phyloP scores from a whole-genome alignment of 163 green algal genomes.

The Scenedesmus sp. region DNA sequence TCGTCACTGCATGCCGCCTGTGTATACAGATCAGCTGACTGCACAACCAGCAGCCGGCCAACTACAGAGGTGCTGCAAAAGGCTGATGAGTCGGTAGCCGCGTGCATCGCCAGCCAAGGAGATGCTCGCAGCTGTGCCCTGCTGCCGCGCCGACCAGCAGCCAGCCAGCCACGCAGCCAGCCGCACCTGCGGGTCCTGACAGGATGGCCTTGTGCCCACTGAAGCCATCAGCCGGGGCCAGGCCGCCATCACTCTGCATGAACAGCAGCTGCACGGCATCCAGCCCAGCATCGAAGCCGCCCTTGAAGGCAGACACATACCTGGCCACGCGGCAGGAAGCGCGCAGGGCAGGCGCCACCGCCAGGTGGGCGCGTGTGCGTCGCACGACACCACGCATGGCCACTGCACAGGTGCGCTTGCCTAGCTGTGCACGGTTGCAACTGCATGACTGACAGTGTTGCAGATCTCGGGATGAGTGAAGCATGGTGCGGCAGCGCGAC shows the following conservation, averaged over 20 bases:
- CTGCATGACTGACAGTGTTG: no score
- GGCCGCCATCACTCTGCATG: conserved; percentile 97
- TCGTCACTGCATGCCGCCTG: no score
- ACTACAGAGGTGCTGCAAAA: no score
- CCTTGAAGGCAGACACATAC: conserved; percentile 92
- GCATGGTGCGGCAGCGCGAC: no score
- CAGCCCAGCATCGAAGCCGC: conserved; percentile 92
- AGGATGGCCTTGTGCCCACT: conserved; percentile 97
- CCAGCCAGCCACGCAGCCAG: background rate
- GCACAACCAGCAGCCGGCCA: background rate
- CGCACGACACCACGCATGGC: no score
- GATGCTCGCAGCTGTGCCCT: no score
- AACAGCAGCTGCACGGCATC: conserved; percentile 87
- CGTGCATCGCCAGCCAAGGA: no score
- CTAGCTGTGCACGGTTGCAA: no score
- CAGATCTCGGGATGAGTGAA: no score
- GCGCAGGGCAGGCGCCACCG: background rate
- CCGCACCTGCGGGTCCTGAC: conserved; percentile 87
- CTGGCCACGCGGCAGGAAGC: conserved; percentile 50
- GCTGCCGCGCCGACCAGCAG: background rate
- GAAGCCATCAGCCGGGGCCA: conserved; percentile 87
- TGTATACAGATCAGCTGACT: background rate
- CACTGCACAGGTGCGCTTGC: no score
- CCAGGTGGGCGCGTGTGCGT: background rate
- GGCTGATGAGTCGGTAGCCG: no score